These are phyloP conservation scores for Plicaturopsis crispa DNA, from an alignment of 768 basidiomycete genomes.

Conservation along the genomic window DNA sequence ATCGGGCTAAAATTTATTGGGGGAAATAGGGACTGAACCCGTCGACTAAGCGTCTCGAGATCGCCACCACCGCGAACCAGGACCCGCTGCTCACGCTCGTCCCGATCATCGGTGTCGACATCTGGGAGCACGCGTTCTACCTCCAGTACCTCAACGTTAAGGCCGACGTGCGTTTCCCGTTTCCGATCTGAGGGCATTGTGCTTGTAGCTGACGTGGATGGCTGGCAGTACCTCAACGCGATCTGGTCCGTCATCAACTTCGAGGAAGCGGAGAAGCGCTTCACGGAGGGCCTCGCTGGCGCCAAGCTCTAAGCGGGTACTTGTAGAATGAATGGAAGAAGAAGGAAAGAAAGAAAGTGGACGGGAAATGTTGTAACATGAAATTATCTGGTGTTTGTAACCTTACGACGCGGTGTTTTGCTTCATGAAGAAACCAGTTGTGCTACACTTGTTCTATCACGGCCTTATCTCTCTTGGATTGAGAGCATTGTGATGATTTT, in stretches of 20 bases:
- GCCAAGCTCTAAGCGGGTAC: conserved; percentile 27
- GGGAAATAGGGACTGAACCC: conserved; percentile 59
- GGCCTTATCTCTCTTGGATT: too few species aligned
- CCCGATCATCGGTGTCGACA: conserved; percentile 87
- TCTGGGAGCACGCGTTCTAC: conserved; percentile 97
- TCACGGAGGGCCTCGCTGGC: conserved; percentile 33
- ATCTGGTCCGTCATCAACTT: conserved; percentile 71
- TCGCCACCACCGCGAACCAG: conserved; percentile 92
- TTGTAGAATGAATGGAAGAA: not conserved
- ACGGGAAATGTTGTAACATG: too few species aligned
- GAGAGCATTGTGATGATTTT: too few species aligned
- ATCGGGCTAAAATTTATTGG: too few species aligned
- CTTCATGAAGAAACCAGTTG: too few species aligned
- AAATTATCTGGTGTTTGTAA: too few species aligned
- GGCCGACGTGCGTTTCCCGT: conserved; percentile 59
- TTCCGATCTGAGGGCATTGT: conserved; percentile 1
- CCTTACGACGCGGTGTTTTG: too few species aligned
- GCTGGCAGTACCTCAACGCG: conserved; percentile 57
- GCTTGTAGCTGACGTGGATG: conserved; percentile 1
- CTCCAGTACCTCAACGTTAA: conserved; percentile 96
- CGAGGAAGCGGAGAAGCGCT: conserved; percentile 70
- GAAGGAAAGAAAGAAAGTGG: too few species aligned
- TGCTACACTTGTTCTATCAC: too few species aligned
- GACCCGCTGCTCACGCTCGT: conserved; percentile 75
- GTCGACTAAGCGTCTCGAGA: conserved; percentile 64